These are phyloP conservation scores for Stachybotrys chartarum DNA, from an alignment of 2,329 filamentous ascomycete genomes.

Conservation along the genomic window DNA sequence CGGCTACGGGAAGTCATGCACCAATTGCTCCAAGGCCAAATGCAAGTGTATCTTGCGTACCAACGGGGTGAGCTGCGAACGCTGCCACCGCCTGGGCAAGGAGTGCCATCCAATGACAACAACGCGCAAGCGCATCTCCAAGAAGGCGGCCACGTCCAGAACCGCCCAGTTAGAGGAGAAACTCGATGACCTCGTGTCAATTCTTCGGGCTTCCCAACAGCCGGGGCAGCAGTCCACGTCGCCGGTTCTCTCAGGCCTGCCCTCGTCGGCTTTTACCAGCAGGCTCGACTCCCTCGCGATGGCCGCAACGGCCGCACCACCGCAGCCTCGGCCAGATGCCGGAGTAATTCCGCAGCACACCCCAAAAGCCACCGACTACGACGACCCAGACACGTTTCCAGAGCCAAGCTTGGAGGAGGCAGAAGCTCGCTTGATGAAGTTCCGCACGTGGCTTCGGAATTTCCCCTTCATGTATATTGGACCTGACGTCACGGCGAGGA, in stretches of 20 bases:
- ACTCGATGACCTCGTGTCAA: slow-evolving; percentile 38
- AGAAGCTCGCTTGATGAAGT: slow-evolving; percentile 31
- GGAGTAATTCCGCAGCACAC: slow-evolving; percentile 3
- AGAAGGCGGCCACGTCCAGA: slow-evolving; percentile 25
- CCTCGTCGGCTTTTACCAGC: slow-evolving; percentile 14
- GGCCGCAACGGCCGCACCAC: slow-evolving; percentile 24
- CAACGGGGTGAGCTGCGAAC: slow-evolving; percentile 26
- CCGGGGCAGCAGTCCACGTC: slow-evolving; percentile 6
- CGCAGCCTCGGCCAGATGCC: slow-evolving; percentile 5
- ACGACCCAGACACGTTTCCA: slow-evolving; percentile 11
- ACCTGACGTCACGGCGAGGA: slow-evolving; percentile 24
- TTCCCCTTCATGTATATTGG: slow-evolving; percentile 39
- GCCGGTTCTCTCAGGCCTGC: slow-evolving; percentile 4
- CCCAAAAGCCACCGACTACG: slow-evolving; percentile 5
- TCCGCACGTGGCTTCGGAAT: slow-evolving; percentile 31
- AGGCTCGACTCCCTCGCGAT: slow-evolving; percentile 28
- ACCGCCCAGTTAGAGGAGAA: slow-evolving; percentile 42
- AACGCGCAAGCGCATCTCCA: slow-evolving; percentile 27
- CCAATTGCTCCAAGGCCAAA: slow-evolving; percentile 39
- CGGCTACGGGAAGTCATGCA: slow-evolving; percentile 37
- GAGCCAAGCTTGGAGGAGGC: slow-evolving; percentile 28
- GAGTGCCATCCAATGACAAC: slow-evolving; percentile 37
- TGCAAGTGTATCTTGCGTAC: slow-evolving; percentile 38
- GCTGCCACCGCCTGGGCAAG: slow-evolving; percentile 39
- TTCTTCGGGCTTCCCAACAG: slow-evolving; percentile 28